Percentiles rank a stretch among this genome's conserved stretches.
phyloP scores from a whole-genome alignment of 2,329 filamentous ascomycete genomes.

The Domatiomyces globalis region DNA sequence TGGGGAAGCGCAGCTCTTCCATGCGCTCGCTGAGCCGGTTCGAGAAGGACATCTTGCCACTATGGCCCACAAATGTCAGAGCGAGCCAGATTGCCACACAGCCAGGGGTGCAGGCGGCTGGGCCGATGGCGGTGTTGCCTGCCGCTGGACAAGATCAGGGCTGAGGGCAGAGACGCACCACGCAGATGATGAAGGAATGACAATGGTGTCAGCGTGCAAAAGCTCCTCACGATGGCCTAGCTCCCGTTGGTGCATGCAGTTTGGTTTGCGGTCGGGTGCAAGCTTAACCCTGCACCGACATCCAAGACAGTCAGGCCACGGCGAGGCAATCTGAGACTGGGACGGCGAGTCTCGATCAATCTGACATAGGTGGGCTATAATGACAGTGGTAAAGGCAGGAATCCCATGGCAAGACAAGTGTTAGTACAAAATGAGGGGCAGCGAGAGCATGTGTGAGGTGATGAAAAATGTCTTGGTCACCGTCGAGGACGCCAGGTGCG shows the following conservation, averaged over 20 bases:
- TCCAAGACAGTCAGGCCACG: background rate
- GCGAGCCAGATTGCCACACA: background rate
- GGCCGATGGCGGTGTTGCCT: background rate
- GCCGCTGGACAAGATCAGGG: background rate
- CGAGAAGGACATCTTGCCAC: constrained; percentile 46
- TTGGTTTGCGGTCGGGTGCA: background rate
- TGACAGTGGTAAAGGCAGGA: background rate
- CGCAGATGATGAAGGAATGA: background rate
- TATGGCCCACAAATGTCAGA: background rate
- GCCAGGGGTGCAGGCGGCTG: background rate
- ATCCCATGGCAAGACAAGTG: background rate
- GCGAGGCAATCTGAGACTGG: background rate
- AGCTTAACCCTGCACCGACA: background rate
- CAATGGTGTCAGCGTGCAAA: background rate
- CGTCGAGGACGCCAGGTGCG: background rate
- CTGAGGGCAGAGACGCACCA: background rate
- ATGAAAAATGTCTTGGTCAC: background rate
- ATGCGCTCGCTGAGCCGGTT: constrained; percentile 50
- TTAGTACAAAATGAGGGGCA: background rate
- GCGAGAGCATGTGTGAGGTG: background rate
- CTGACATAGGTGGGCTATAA: background rate
- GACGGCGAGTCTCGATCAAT: background rate
- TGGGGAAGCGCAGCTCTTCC: constrained; percentile 67
- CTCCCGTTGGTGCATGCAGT: background rate
- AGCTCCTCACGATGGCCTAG: background rate